Base-by-base conservation (phyloP, 495 filamentous ascomycete genomes). In the Alectoria sarmentosa region DNA sequence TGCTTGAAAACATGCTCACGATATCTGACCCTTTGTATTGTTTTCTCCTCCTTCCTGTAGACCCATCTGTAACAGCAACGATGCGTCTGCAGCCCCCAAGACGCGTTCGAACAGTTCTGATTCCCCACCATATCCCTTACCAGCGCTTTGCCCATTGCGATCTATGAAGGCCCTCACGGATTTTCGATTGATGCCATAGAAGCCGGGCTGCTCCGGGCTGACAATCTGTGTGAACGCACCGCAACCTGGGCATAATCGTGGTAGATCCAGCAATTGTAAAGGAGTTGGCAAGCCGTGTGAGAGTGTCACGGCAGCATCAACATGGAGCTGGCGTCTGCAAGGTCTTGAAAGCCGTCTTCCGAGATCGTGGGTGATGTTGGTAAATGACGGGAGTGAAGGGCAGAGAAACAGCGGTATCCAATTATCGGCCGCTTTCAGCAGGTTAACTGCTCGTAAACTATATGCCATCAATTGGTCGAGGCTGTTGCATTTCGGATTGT, bases 181-280 rank as follows among this genome's bases (percentile, higher is more conserved):
- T 69, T 80, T 87, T 69, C 86, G 82, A 38, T 66, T 76, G 38
- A 80, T 67, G 68, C 83, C 76, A 75, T 90, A 97, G 75, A 85
- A 96, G 49, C 94, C 94, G 1, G 92, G 83, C 68, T 88, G 80
- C 41, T 83, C 73, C n/a, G 87, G 80, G 30, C 86, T 80, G 3
- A 84, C 67, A 0, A 81, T 88, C 70, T 98, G 94, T 58, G 88
- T 82, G 63, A 88, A 83, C 38, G 93, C 95, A 56, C 94, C 94
- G 73, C 94, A 99, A 61, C 94, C 94, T 28, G 89, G 85, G 72
- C 94, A 99, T 69, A 82, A 79, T 6, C 72, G 65, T 1, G 89
- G 89, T 5, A 90, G 73, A n/a, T 66, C n/a, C 15, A 54, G 26
- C 32, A 69, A 23, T 59, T 58, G 65, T 15, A 41, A 46, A 30